Percentiles rank a stretch among this genome's conserved stretches.
phyloP scores from a whole-genome alignment of 306 rosid species.

The Boehmeria nivea region DNA sequence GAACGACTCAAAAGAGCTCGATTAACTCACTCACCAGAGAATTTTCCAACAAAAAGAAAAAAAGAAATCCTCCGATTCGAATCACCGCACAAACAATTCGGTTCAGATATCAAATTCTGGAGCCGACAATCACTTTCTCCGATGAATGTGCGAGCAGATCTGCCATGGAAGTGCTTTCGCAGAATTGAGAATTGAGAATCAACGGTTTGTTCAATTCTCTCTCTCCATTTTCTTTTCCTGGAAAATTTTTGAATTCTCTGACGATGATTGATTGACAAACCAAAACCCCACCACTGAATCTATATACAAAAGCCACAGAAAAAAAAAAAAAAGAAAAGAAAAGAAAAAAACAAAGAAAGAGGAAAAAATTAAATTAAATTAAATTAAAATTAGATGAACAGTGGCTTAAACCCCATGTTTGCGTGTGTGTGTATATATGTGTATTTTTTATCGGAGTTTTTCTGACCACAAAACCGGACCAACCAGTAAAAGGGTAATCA shows the following conservation, averaged over 20 bases:
- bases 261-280: constrained; percentile 32
- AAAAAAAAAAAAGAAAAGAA: constrained; percentile 22
- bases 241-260: not conserved
- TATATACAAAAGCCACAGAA: constrained; percentile 32
- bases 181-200: constrained; percentile 9
- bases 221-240: constrained; percentile 2
- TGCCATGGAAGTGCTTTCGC: constrained; percentile 2
- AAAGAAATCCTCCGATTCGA: constrained; percentile 8
- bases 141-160: constrained; percentile 31
- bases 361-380: no score
- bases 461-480: constrained; percentile 62
- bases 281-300: constrained; percentile 13
- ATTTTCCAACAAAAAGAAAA: constrained; percentile 24
- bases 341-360: no score
- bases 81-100: constrained; percentile 10
- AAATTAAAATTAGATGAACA: no score
- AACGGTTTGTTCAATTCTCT: not conserved
- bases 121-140: constrained; percentile 11
- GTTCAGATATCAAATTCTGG: constrained; percentile 29
- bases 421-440: not conserved
- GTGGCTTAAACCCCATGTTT: constrained; percentile 57
- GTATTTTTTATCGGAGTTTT: not conserved
- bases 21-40: constrained; percentile 56
- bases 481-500: constrained; percentile 33
- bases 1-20: constrained; percentile 6